These are phyloP conservation scores for Solanum medicagineum DNA, from an alignment of 257 asterid species.

Conservation along the genomic window DNA sequence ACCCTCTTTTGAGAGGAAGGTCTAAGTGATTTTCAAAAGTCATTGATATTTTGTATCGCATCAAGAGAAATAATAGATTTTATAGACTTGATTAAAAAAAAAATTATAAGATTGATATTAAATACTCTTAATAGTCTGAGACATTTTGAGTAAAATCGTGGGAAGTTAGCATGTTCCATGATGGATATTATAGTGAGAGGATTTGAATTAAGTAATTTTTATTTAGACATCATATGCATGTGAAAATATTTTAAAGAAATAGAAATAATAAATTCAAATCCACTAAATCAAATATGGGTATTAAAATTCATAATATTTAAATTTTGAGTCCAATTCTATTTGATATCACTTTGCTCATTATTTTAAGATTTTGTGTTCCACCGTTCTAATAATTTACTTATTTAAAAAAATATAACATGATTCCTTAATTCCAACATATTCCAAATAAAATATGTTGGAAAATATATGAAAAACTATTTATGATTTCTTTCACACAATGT, in stretches of 20 bases:
- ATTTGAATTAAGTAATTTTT: too few species aligned
- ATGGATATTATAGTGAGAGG: too few species aligned
- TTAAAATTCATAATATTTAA: background rate
- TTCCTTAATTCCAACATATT: background rate
- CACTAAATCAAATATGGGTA: background rate
- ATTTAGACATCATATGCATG: background rate
- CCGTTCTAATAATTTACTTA: background rate
- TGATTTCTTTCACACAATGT: too few species aligned
- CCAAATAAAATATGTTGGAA: background rate
- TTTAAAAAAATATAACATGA: background rate
- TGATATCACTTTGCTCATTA: background rate
- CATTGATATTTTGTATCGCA: too few species aligned
- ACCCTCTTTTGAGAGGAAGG: too few species aligned
- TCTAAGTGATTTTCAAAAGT: too few species aligned
- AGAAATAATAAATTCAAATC: background rate
- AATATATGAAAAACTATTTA: background rate
- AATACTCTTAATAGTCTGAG: too few species aligned
- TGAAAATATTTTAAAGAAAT: background rate
- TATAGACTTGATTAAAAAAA: too few species aligned
- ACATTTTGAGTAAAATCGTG: too few species aligned
- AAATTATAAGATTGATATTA: too few species aligned
- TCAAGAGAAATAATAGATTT: too few species aligned
- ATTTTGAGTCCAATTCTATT: background rate
- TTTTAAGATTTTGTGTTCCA: background rate
- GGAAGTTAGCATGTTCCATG: too few species aligned